Conservation (phyloP, 495 filamentous ascomycete genomes). For the Talaromyces thailandensis region DNA sequence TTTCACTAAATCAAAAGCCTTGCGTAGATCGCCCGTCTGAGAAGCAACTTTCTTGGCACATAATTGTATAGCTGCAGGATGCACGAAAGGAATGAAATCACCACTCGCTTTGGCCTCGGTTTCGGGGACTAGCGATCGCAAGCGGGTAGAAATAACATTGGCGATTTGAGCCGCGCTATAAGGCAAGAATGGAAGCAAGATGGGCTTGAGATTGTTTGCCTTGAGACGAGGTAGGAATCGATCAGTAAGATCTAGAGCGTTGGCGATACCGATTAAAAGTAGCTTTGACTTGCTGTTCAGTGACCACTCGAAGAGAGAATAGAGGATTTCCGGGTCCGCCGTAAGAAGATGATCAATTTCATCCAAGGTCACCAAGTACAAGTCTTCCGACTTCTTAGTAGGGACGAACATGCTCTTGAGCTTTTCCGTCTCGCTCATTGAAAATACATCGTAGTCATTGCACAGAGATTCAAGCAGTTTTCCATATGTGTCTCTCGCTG, state of each 20-base stretch:
- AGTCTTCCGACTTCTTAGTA: slow-evolving; percentile 38
- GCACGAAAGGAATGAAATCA: slow-evolving; percentile 75
- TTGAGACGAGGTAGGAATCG: slow-evolving; percentile 92
- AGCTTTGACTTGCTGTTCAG: slow-evolving; percentile 68
- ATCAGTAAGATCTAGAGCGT: slow-evolving; percentile 91
- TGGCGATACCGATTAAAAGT: slow-evolving; percentile 85
- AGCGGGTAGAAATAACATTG: slow-evolving; percentile 71
- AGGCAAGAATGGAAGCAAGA: slow-evolving; percentile 83
- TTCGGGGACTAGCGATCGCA: slow-evolving; percentile 58
- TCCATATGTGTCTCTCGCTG: slow-evolving; percentile 68
- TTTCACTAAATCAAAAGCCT: slow-evolving; percentile 90
- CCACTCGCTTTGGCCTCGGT: slow-evolving; percentile 26
- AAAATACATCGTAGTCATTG: slow-evolving; percentile 46
- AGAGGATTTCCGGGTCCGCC: slow-evolving; percentile 75
- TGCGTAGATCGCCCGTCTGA: slow-evolving; percentile 88
- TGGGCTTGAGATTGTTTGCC: slow-evolving; percentile 80
- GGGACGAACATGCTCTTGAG: slow-evolving; percentile 57
- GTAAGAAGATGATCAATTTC: slow-evolving; percentile 92
- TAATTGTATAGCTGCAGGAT: slow-evolving; percentile 86
- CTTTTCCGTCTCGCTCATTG: slow-evolving; percentile 43
- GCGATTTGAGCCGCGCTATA: slow-evolving; percentile 89
- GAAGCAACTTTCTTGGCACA: slow-evolving; percentile 89
- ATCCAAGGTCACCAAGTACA: slow-evolving; percentile 78
- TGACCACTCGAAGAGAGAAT: slow-evolving; percentile 91
- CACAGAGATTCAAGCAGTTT: slow-evolving; percentile 61